These are phyloP conservation scores for Colletotrichum liriopes DNA, from an alignment of 2,329 filamentous ascomycete genomes.

Conservation along the genomic window DNA sequence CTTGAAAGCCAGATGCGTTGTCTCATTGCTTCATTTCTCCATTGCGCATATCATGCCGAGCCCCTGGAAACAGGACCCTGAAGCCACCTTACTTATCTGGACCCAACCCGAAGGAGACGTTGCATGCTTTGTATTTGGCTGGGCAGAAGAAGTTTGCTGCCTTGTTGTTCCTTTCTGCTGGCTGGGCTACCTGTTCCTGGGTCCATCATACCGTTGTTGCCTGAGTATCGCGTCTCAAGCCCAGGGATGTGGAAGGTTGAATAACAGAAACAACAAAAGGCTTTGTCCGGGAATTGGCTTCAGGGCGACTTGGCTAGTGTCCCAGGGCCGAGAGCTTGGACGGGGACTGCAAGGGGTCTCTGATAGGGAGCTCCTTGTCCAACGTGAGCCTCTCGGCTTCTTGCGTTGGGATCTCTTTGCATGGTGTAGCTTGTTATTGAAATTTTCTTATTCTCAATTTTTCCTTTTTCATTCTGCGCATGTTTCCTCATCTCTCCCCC, in stretches of 20 bases:
- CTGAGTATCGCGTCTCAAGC: background rate
- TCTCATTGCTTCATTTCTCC: background rate
- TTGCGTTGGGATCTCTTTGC: background rate
- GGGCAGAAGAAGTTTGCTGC: background rate
- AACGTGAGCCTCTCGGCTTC: conserved; percentile 6
- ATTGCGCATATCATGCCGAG: background rate
- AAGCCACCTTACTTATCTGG: background rate
- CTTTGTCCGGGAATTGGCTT: background rate
- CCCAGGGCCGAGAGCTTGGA: background rate
- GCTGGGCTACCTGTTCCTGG: background rate
- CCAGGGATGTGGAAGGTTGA: background rate
- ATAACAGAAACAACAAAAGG: conserved; percentile 4
- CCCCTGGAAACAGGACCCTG: background rate
- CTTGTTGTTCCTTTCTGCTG: background rate
- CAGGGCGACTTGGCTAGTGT: background rate
- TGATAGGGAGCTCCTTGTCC: conserved; percentile 10
- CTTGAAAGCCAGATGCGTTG: background rate
- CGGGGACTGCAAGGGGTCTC: background rate
- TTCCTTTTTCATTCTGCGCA: background rate
- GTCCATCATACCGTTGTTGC: background rate
- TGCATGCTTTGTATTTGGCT: background rate
- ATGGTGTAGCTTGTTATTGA: conserved; percentile 13
- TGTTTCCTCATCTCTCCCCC: background rate
- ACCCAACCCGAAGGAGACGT: background rate
- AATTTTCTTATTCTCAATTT: background rate